Percentiles rank a stretch among this genome's conserved stretches.
Evolutionary conservation across 352 stramenopile genomes (phyloP).

Genomic region (Globisporangium paroecandrum): DNA sequence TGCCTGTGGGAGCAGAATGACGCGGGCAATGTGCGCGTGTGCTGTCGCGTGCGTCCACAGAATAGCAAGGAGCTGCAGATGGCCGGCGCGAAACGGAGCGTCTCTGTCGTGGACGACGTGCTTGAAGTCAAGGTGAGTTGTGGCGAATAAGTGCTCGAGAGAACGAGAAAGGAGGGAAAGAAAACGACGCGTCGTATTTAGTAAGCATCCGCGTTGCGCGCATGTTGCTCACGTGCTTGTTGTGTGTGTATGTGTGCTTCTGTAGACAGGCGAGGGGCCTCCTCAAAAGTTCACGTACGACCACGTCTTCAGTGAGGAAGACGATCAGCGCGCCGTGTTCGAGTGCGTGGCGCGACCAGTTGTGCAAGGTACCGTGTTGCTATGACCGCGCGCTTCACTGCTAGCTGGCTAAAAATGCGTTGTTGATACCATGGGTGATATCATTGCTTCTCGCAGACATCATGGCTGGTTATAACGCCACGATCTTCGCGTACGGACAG

Average conservation of each 20-base stretch:
- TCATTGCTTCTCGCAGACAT: conserved; percentile 51
- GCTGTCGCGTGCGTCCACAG: conserved; percentile 76
- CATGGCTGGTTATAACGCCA: conserved; percentile 92
- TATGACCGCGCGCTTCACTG: not conserved
- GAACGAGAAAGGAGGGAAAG: not conserved
- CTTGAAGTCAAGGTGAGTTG: conserved; percentile 65
- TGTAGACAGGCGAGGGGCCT: conserved; percentile 44
- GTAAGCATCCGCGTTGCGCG: not conserved
- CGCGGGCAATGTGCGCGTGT: conserved; percentile 73
- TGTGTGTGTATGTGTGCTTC: not conserved
- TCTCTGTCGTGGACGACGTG: conserved; percentile 42
- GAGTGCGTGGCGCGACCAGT: conserved; percentile 84
- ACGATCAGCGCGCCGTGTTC: conserved; percentile 87
- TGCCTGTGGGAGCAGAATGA: conserved; percentile 7
- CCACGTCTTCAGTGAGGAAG: conserved; percentile 80
- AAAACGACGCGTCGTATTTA: not conserved
- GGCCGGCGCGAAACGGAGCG: conserved; percentile 46
- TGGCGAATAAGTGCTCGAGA: not conserved
- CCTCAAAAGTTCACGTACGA: conserved; percentile 89
- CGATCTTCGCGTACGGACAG: conserved; percentile 93
- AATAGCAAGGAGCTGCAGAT: conserved; percentile 80
- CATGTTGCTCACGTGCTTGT: not conserved
- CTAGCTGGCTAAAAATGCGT: not conserved
- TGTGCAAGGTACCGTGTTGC: conserved; percentile 63
- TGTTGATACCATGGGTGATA: not conserved